phyloP scores from a whole-genome alignment of 176 grass and related monocot genomes.

The Sorghum bicolor region DNA sequence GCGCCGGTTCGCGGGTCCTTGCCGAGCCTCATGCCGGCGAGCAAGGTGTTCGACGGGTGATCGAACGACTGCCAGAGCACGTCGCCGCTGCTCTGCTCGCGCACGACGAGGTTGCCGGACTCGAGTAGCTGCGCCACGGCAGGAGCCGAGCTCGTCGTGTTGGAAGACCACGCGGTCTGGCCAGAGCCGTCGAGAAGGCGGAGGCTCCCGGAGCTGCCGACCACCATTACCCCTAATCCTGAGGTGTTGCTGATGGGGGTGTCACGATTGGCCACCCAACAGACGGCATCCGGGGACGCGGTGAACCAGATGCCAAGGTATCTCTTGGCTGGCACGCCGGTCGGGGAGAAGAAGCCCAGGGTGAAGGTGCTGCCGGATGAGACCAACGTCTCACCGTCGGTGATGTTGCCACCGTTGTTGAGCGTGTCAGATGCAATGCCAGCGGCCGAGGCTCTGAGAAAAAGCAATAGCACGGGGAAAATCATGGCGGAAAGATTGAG shows the following conservation, averaged over 20 bases:
- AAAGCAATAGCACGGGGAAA: neutral
- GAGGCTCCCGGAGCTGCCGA: neutral
- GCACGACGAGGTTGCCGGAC: conserved; percentile 41
- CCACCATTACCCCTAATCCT: neutral
- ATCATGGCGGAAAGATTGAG: neutral
- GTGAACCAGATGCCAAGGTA: conserved; percentile 52
- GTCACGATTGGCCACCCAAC: conserved; percentile 62
- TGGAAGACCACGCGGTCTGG: conserved; percentile 7
- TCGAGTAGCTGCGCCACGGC: conserved; percentile 10
- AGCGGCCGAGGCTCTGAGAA: neutral
- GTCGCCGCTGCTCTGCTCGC: neutral
- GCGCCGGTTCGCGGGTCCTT: conserved; percentile 37
- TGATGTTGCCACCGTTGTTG: conserved; percentile 18
- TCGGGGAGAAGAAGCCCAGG: conserved; percentile 45
- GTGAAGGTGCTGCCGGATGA: conserved; percentile 37
- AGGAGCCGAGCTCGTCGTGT: neutral
- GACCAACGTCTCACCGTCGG: conserved; percentile 29
- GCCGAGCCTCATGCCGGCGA: conserved; percentile 46
- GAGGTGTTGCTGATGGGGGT: conserved; percentile 17
- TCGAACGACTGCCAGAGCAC: conserved; percentile 57
- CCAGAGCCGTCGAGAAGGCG: conserved; percentile 6
- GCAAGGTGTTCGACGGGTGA: conserved; percentile 45
- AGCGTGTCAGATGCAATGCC: neutral
- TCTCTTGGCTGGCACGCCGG: neutral
- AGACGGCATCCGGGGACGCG: neutral